Evolutionary conservation across 768 basidiomycete species (phyloP), one percentile per base, ranked within the genome.

Genomic region (Suillus luteus): DNA sequence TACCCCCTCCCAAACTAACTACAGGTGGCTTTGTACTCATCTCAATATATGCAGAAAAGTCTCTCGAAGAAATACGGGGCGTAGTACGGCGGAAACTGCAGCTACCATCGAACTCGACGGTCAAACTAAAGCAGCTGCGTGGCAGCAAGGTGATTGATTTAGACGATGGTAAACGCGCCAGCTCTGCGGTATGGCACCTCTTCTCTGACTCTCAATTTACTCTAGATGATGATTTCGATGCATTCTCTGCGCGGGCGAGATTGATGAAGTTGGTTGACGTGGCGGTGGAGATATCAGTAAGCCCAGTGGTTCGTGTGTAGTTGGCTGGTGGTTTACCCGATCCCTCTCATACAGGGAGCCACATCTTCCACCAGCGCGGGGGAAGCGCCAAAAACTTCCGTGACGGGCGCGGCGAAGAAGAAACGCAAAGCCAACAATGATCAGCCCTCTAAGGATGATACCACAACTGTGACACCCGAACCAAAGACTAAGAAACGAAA

Each of bases 171-270:
- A 68, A 65, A 72, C 17, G 22, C 57, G 38, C 17, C 57, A 19
- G 27, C 40, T 24, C 52, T 58, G 11, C 5, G 5, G 11, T 27
- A 19, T 58, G 5, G 41, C 46, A 46, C 55, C 63, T 15, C 59
- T 63, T 46, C 27, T 60, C 48, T 66, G 11, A 38, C n/a, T 35
- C 24, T 41, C 41, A 41, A 48, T 61, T 46, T 48, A 24, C 52
- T 54, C 66, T 61, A 93, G 92, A 91, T 51, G 91, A 89, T 44
- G 92, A 93, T 73, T 93, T 92, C 66, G 87, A 88, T 61, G 91
- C 90, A 2, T 91, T 93, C 73, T 74, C 77, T 62, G 76, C 82
- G 15, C 74, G 83, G 43, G 78, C 85, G 24, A 76, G 74, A 4
- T 71, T 72, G 17, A 61, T 73, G 24, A 73, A 77, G 3, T 71